These are phyloP conservation scores for Acidiella bohemica DNA, from an alignment of 495 filamentous ascomycete species.

Conservation along the genomic window DNA sequence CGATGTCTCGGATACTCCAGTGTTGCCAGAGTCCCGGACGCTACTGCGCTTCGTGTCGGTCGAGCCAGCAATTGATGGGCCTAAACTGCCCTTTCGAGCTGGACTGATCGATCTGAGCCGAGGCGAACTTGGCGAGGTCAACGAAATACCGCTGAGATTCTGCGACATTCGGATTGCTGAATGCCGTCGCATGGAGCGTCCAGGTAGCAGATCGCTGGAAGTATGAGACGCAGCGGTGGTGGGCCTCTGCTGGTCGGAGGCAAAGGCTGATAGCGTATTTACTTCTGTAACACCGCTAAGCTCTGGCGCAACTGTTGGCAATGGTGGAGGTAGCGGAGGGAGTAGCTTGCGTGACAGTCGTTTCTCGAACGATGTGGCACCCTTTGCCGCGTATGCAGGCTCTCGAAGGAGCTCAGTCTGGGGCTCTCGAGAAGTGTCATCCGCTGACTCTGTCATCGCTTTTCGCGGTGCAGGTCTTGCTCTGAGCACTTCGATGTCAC, in stretches of 20 bases:
- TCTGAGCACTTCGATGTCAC: constrained; percentile 49
- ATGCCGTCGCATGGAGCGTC: constrained; percentile 1
- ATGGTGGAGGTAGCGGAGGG: constrained; percentile 8
- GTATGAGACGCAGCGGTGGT: too few relatives aligned
- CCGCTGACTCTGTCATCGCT: not conserved
- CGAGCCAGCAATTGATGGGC: constrained; percentile 43
- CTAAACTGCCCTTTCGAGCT: constrained; percentile 28
- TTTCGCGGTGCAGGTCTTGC: too few relatives aligned
- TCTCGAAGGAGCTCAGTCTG: too few relatives aligned
- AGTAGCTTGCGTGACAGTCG: constrained; percentile 8
- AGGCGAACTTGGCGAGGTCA: too few relatives aligned
- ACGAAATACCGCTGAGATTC: not conserved
- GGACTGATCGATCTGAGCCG: not conserved
- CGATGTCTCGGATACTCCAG: constrained; percentile 65
- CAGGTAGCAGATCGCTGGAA: too few relatives aligned
- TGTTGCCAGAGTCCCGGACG: constrained; percentile 67
- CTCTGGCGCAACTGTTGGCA: too few relatives aligned
- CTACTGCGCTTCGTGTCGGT: constrained; percentile 64
- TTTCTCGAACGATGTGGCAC: constrained; percentile 7
- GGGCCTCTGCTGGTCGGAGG: too few relatives aligned
- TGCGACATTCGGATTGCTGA: constrained; percentile 1
- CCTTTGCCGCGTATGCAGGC: too few relatives aligned
- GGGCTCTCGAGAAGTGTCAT: not conserved
- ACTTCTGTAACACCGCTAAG: too few relatives aligned
- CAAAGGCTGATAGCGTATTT: too few relatives aligned